Evolutionary conservation across 495 filamentous ascomycete genomes (phyloP).

Genomic region (Tuber microsphaerosporum): DNA sequence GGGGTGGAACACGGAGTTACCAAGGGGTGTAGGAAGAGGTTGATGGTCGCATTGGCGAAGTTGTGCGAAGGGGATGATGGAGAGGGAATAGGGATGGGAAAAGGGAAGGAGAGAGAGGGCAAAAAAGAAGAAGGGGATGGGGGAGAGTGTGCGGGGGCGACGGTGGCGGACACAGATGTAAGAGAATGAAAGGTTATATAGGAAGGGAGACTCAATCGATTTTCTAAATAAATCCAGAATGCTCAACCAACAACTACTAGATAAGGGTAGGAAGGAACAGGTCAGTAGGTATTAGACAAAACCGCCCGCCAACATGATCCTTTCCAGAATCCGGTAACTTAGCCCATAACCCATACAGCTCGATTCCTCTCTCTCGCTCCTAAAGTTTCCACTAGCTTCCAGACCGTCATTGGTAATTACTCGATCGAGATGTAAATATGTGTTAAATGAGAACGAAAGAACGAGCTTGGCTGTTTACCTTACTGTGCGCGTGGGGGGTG

Average conservation of each 20-base stretch:
- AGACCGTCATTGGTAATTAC: background rate
- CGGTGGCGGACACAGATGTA: background rate
- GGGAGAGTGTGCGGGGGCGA: background rate
- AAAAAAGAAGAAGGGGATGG: background rate
- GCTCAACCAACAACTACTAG: background rate
- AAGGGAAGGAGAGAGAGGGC: background rate
- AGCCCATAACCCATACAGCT: background rate
- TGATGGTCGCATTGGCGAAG: background rate
- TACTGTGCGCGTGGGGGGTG: too few relatives aligned
- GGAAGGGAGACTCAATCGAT: background rate
- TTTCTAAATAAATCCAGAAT: background rate
- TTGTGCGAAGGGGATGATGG: background rate
- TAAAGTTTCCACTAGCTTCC: background rate
- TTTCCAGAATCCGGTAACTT: background rate
- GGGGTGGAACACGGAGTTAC: background rate
- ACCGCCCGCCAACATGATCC: background rate
- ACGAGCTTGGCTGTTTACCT: background rate
- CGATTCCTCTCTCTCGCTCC: background rate
- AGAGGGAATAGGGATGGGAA: background rate
- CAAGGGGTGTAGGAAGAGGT: background rate
- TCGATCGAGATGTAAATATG: background rate
- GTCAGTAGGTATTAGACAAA: background rate
- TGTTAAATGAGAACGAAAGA: background rate
- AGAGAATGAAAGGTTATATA: background rate
- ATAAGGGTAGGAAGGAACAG: background rate